Evolutionary conservation across 2,329 filamentous ascomycete genomes (phyloP), one percentile per base, ranked within the genome.

Genomic region (Alternaria ventricosa): DNA sequence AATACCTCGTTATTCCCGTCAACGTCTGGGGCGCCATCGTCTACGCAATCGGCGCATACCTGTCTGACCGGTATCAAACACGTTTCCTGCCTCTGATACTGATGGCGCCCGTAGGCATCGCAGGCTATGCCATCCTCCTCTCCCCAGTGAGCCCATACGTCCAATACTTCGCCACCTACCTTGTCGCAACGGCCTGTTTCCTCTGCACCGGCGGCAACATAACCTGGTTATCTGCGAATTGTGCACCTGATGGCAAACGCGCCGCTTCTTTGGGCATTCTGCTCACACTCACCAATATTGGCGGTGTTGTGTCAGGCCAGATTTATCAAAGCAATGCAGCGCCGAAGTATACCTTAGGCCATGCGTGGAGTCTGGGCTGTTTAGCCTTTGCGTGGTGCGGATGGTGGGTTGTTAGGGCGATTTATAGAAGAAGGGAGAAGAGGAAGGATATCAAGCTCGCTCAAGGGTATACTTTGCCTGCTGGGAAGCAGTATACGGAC

Each of bases 1-100:
- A 76, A 65, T 82, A 82, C 55, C 71, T 82, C 5, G 79, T 81
- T 9, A 81, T 82, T 18, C 80, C 80, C 1, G 78, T 81, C n/a
- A 82, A 81, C 56, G 45, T 82, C 23, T 82, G 79, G 80, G 81
- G 79, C 2, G 77, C 79, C 0, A 36, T 81, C 5, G 76, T 81
- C n/a, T 82, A 82, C 59, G 74, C 74, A 1, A 54, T 80, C n/a
- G 80, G 79, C 6, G 80, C 80, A 5, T 71, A 79, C 54, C 65
- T 82, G 3, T 79, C 78, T 0, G 80, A 83, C 57, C 76, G 67
- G 41, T 81, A 80, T 55, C 72, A 74, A 44, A 71, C 71, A 5
- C 79, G 80, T 5, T 82, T 82, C 64, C 62, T 80, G 5, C 78
- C 79, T 4, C 66, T 82, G 1, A 70, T 80, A 15, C 58, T 79